phyloP scores from a whole-genome alignment of 805 yeast species.

The Brettanomyces naardenensis region DNA sequence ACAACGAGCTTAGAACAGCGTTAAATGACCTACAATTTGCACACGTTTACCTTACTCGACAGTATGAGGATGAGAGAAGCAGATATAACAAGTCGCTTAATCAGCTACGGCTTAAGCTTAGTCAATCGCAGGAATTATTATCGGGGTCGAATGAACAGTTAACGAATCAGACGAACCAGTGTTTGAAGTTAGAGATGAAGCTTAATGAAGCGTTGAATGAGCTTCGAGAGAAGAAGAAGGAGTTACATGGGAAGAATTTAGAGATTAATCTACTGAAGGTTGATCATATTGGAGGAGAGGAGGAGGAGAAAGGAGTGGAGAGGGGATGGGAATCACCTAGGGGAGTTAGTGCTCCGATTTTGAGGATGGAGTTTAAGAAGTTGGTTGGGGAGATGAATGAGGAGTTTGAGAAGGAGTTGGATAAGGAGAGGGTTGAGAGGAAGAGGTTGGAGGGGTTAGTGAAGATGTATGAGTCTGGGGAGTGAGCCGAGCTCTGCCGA shows the following conservation, averaged over 20 bases:
- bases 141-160: slow-evolving; percentile 30
- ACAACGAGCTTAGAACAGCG: slow-evolving; percentile 37
- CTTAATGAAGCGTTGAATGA: slow-evolving; percentile 25
- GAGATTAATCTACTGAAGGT: slow-evolving; percentile 36
- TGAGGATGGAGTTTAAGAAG: slow-evolving; percentile 63
- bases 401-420: slow-evolving; percentile 51
- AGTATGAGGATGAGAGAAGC: slow-evolving; percentile 57
- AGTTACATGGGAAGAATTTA: slow-evolving; percentile 28
- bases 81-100: slow-evolving; percentile 46
- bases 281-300: slow-evolving; percentile 34
- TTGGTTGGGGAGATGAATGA: slow-evolving; percentile 54
- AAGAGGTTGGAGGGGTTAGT: slow-evolving; percentile 22
- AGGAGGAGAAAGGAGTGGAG: not conserved
- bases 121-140: slow-evolving; percentile 43
- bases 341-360: slow-evolving; percentile 37
- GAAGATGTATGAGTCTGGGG: slow-evolving; percentile 26
- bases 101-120: slow-evolving; percentile 43
- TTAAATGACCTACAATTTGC: slow-evolving; percentile 63
- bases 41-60: slow-evolving; percentile 59
- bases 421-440: slow-evolving; percentile 25
- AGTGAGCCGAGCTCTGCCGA: too few species aligned
- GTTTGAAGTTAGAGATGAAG: slow-evolving; percentile 29
- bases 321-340: slow-evolving; percentile 10
- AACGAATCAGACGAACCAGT: slow-evolving; percentile 28
- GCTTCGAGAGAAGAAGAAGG: slow-evolving; percentile 29